phyloP scores from a whole-genome alignment of 1,284 basidiomycete genomes.

The Papiliotrema flavescens region DNA sequence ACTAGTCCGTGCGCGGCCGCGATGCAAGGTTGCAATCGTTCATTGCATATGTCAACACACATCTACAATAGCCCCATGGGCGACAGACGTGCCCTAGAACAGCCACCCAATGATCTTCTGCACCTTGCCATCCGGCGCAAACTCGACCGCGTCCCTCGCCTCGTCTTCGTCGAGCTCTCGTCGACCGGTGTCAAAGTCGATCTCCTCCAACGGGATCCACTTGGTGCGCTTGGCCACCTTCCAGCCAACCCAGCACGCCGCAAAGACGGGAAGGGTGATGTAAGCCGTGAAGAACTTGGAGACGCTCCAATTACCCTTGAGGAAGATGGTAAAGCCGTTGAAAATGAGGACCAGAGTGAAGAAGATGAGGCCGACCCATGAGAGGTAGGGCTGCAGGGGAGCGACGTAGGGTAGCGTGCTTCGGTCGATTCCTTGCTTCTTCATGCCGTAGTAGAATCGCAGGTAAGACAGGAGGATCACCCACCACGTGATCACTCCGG shows the following conservation, averaged over 20 bases:
- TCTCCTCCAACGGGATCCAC: constrained; percentile 53
- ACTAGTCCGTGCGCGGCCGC: too few species aligned
- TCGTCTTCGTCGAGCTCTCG: constrained; percentile 55
- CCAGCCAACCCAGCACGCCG: constrained; percentile 59
- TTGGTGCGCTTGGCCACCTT: constrained; percentile 58
- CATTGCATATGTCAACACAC: too few species aligned
- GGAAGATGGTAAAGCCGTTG: constrained; percentile 56
- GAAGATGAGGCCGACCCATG: constrained; percentile 23
- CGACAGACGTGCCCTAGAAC: not conserved
- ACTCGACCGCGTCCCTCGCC: constrained; percentile 18
- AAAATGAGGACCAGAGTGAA: constrained; percentile 38
- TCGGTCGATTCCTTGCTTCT: constrained; percentile 59
- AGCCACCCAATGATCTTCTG: not conserved
- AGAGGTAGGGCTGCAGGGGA: constrained; percentile 12
- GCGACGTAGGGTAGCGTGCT: constrained; percentile 57
- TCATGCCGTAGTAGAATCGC: constrained; percentile 65
- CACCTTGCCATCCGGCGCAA: not conserved
- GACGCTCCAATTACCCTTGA: constrained; percentile 56
- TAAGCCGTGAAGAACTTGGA: constrained; percentile 48
- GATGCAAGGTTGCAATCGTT: too few species aligned
- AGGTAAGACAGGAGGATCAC: constrained; percentile 69
- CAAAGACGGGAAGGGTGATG: constrained; percentile 51
- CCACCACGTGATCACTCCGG: constrained; percentile 64
- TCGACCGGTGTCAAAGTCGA: constrained; percentile 23
- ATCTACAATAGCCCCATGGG: too few species aligned